phyloP scores from a whole-genome alignment of 768 basidiomycete genomes.

The Serendipita sp. region DNA sequence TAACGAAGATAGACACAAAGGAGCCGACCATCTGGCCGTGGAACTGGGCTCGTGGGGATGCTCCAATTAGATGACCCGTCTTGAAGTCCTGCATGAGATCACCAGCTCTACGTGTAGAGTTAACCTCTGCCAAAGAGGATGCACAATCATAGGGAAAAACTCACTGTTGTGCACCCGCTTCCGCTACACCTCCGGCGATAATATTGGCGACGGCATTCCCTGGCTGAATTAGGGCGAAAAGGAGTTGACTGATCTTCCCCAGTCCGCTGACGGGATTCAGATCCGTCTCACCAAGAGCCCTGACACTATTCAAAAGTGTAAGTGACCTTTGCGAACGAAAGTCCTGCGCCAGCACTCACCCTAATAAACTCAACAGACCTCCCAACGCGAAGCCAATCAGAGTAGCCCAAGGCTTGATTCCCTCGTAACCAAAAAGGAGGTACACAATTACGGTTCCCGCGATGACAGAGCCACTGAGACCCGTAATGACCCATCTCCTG shows the following conservation, averaged over 20 bases:
- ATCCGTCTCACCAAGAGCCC: constrained; percentile 92
- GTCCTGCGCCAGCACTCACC: constrained; percentile 31
- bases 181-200: constrained; percentile 91
- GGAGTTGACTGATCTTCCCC: constrained; percentile 85
- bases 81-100: constrained; percentile 99
- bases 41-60: constrained; percentile 88
- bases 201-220: constrained; percentile 96
- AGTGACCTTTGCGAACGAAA: neutral
- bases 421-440: constrained; percentile 77
- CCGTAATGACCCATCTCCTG: constrained; percentile 55
- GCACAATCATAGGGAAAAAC: constrained; percentile 15
- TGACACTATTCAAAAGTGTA: constrained; percentile 37
- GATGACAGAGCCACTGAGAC: constrained; percentile 43
- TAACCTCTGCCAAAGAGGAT: neutral
- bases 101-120: constrained; percentile 45
- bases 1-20: constrained; percentile 73
- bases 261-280: constrained; percentile 83
- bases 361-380: constrained; percentile 71
- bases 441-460: constrained; percentile 70
- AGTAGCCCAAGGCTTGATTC: constrained; percentile 93
- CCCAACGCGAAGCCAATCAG: constrained; percentile 71
- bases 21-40: constrained; percentile 89
- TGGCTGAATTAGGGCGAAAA: constrained; percentile 89
- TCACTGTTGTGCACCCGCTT: constrained; percentile 87
- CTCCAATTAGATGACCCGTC: constrained; percentile 83